These are phyloP conservation scores for Ustilago loliicola DNA, from an alignment of 1,284 basidiomycete genomes.

Conservation along the genomic window DNA sequence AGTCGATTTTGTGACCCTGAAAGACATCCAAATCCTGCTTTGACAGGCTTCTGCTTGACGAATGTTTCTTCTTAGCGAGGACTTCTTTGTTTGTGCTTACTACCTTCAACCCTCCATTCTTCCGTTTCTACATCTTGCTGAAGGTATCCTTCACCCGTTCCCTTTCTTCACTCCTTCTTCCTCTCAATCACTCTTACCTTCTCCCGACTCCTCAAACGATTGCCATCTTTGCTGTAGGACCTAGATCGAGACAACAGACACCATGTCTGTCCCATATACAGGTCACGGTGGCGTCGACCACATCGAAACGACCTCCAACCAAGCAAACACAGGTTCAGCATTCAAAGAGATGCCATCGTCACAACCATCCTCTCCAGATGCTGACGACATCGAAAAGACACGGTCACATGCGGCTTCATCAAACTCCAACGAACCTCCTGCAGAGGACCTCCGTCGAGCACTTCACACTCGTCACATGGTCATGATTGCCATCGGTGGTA, in stretches of 20 bases:
- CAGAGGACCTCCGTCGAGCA: constrained; percentile 47
- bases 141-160: neutral
- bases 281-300: constrained; percentile 15
- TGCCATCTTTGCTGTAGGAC: neutral
- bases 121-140: neutral
- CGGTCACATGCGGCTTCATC: neutral
- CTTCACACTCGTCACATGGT: constrained; percentile 57
- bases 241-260: neutral
- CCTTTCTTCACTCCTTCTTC: neutral
- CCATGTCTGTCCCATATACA: constrained; percentile 17
- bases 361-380: constrained; percentile 24
- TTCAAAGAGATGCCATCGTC: constrained; percentile 22
- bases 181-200: neutral
- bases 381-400: constrained; percentile 32
- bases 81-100: neutral
- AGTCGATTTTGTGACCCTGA: neutral
- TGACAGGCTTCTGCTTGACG: neutral
- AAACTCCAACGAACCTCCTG: neutral
- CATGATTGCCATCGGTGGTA: constrained; percentile 63
- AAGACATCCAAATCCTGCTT: neutral
- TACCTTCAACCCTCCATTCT: neutral
- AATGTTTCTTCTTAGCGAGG: neutral
- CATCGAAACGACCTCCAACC: constrained; percentile 1
- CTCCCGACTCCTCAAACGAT: neutral
- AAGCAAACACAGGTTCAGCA: constrained; percentile 7